phyloP scores from a whole-genome alignment of 1,284 basidiomycete species.

The Cryptococcus amylolentus region DNA sequence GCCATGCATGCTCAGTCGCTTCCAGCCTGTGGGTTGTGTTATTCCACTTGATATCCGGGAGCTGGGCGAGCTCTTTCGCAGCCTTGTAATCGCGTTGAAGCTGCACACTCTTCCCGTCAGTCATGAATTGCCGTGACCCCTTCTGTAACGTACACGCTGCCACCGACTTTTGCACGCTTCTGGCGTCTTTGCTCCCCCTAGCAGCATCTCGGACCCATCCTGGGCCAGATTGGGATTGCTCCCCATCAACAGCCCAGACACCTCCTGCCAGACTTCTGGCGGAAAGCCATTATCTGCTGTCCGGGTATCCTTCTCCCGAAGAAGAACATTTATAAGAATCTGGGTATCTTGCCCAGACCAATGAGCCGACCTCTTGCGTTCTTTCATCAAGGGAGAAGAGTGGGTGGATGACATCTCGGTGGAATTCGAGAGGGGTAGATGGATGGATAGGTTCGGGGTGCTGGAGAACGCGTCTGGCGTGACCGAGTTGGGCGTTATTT shows the following conservation, averaged over 20 bases:
- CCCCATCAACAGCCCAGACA: conserved; percentile 21
- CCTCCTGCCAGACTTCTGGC: conserved; percentile 43
- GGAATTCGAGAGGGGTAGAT: no score
- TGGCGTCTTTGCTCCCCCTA: conserved; percentile 43
- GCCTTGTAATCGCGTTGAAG: conserved; percentile 42
- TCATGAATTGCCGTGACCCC: not conserved
- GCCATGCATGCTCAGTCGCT: conserved; percentile 32
- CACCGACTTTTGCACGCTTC: conserved; percentile 45
- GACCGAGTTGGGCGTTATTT: no score
- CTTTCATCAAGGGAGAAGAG: conserved; percentile 20
- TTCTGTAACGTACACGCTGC: conserved; percentile 30
- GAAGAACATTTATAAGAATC: conserved; percentile 27
- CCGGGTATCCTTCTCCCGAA: conserved; percentile 31
- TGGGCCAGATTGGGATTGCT: conserved; percentile 4
- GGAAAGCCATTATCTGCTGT: conserved; percentile 46
- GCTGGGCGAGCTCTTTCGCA: conserved; percentile 31
- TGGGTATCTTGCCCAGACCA: conserved; percentile 42
- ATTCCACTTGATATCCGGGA: conserved; percentile 36
- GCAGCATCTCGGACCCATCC: not conserved
- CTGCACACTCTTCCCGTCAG: conserved; percentile 4
- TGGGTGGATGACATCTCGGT: conserved; percentile 17
- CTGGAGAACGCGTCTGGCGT: no score
- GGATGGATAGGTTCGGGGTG: no score
- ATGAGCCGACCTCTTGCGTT: conserved; percentile 41
- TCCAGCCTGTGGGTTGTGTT: conserved; percentile 21